Conservation (phyloP, 345 rosid species). For the Eucalyptus urophylla region DNA sequence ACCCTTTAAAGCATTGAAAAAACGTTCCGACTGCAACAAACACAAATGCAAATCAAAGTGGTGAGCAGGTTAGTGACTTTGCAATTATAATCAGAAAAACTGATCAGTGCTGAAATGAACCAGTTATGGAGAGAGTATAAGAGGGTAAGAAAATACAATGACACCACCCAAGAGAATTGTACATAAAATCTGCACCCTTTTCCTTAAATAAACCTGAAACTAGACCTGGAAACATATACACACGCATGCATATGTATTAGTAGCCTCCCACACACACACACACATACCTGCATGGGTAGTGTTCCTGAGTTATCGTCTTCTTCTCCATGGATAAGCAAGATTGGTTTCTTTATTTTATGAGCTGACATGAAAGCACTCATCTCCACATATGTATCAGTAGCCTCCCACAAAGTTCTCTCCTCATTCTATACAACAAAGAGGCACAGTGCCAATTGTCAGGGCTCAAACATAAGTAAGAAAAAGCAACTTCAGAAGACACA, state of each 20-base stretch:
- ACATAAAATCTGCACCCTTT: background rate
- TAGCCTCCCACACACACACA: background rate
- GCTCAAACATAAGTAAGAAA: background rate
- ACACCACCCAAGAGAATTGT: background rate
- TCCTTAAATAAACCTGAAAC: background rate
- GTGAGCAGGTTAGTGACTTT: background rate
- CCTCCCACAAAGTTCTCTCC: slow-evolving; percentile 98
- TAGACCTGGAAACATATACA: background rate
- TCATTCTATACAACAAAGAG: slow-evolving; percentile 41
- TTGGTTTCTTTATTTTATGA: slow-evolving; percentile 89
- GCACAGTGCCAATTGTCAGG: background rate
- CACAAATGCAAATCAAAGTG: background rate
- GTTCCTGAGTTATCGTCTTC: slow-evolving; percentile 96
- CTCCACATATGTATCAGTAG: slow-evolving; percentile 65
- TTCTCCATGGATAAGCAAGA: slow-evolving; percentile 95
- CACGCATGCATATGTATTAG: background rate
- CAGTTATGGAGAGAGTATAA: background rate
- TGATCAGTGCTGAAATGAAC: background rate
- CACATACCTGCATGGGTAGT: slow-evolving; percentile 86
- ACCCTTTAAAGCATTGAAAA: slow-evolving; percentile 92
- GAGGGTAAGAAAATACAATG: background rate
- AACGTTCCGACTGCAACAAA: slow-evolving; percentile 71
- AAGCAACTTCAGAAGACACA: background rate
- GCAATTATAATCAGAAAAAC: background rate
- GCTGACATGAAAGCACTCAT: slow-evolving; percentile 99